phyloP scores from a whole-genome alignment of 2,329 filamentous ascomycete species.

The Aureobasidium musti region DNA sequence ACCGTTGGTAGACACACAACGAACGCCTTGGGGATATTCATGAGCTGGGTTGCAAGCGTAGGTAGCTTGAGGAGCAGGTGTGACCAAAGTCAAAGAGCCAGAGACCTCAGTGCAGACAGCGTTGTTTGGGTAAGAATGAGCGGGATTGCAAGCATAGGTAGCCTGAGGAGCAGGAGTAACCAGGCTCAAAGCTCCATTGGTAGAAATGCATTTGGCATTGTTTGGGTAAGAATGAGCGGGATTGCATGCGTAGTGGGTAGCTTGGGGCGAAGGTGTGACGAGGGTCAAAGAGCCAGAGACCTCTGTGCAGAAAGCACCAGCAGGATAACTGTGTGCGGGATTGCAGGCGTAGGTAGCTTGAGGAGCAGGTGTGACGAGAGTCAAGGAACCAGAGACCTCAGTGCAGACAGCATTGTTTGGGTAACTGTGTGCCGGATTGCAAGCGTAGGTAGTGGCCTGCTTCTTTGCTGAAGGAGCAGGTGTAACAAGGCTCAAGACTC shows the following conservation, averaged over 20 bases:
- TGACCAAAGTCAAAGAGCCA: slow-evolving; percentile 16
- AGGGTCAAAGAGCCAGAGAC: too few species aligned
- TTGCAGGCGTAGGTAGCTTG: slow-evolving; percentile 16
- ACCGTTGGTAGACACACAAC: neutral
- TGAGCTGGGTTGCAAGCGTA: slow-evolving; percentile 11
- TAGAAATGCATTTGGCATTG: slow-evolving; percentile 3
- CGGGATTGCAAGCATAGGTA: slow-evolving; percentile 21
- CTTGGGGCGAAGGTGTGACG: slow-evolving; percentile 11
- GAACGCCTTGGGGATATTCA: neutral
- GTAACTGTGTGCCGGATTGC: slow-evolving; percentile 25
- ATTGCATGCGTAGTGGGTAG: slow-evolving; percentile 5
- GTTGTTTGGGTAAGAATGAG: slow-evolving; percentile 1
- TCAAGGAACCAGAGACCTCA: slow-evolving; percentile 6
- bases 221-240: slow-evolving; percentile 15
- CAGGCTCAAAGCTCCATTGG: neutral
- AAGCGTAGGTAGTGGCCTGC: neutral
- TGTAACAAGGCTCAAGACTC: slow-evolving; percentile 14
- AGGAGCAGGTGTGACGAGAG: slow-evolving; percentile 18
- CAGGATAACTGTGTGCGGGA: slow-evolving; percentile 17
- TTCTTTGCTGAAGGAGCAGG: neutral
- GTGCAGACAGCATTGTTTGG: slow-evolving; percentile 4
- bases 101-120: neutral
- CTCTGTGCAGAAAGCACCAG: too few species aligned
- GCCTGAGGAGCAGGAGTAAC: slow-evolving; percentile 11
- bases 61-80: slow-evolving; percentile 6